phyloP scores from a whole-genome alignment of 192 early-diverging fungal species.

The Oehlia diaphana region DNA sequence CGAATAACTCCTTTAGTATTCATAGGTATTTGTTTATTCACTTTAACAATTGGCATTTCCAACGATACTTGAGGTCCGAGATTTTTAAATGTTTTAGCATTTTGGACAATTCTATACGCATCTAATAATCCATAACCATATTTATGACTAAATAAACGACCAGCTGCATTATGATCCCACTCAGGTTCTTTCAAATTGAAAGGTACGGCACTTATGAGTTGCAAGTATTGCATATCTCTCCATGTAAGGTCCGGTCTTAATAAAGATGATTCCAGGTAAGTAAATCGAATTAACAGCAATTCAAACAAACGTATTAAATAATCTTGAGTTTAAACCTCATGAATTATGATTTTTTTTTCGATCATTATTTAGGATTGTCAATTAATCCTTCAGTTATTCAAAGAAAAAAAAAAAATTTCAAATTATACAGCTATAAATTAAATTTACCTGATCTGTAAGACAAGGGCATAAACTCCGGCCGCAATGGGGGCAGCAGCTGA shows the following conservation, averaged over 20 bases:
- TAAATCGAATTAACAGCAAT: not conserved
- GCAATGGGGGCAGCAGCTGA: slow-evolving; percentile 94
- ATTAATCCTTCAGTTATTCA: no score
- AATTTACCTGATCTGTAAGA: slow-evolving; percentile 57
- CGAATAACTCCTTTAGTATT: slow-evolving; percentile 41
- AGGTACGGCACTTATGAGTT: slow-evolving; percentile 75
- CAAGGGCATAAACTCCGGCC: slow-evolving; percentile 87
- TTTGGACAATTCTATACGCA: slow-evolving; percentile 77
- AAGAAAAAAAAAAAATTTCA: not conserved
- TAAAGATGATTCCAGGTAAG: not conserved
- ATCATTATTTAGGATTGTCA: no score
- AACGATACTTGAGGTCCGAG: slow-evolving; percentile 68
- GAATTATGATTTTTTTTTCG: no score
- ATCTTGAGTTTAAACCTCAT: no score
- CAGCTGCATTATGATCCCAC: slow-evolving; percentile 70
- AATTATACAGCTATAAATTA: not conserved
- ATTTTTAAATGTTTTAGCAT: slow-evolving; percentile 64
- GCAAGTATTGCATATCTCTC: slow-evolving; percentile 91
- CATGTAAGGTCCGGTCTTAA: slow-evolving; percentile 88
- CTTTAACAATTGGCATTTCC: slow-evolving; percentile 38
- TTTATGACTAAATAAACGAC: slow-evolving; percentile 85
- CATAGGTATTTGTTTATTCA: slow-evolving; percentile 55
- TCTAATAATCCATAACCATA: slow-evolving; percentile 94
- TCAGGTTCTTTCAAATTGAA: slow-evolving; percentile 66
- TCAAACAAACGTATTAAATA: no score